A percentile compares a stretch with the other conserved stretches of the same genome.
Evolutionary conservation across 164 flowering plant genomes (phyloP).

Genomic region (Umbilicus rupestris): DNA sequence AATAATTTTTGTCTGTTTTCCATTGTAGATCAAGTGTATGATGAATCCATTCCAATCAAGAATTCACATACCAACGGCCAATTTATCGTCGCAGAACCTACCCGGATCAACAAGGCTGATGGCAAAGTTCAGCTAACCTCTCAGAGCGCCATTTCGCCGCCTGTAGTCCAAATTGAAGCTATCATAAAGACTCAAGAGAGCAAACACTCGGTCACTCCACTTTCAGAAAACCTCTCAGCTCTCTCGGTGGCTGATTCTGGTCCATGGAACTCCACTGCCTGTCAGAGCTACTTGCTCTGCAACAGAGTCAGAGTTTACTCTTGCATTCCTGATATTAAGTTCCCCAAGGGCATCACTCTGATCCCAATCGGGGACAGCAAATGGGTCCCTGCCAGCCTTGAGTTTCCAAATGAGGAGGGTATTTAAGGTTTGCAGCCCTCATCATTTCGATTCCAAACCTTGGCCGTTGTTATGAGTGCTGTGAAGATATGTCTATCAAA

Average conservation of each 20-base stretch:
- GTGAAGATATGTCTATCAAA: no score
- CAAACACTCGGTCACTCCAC: neutral
- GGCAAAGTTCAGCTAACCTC: neutral
- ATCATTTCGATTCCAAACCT: no score
- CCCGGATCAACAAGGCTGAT: neutral
- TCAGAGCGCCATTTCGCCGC: no score
- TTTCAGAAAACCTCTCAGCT: slow-evolving; percentile 11
- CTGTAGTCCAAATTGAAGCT: no score
- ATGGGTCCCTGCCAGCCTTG: slow-evolving; percentile 49
- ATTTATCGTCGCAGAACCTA: neutral
- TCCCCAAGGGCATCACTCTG: slow-evolving; percentile 26
- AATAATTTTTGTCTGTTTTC: neutral
- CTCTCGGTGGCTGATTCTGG: slow-evolving; percentile 6
- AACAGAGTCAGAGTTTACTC: slow-evolving; percentile 34
- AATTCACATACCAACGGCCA: neutral
- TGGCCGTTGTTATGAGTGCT: no score
- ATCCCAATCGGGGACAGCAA: slow-evolving; percentile 34
- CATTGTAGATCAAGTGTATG: neutral
- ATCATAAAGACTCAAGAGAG: no score
- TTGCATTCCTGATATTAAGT: slow-evolving; percentile 18
- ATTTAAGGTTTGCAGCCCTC: neutral
- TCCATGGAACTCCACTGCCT: slow-evolving; percentile 3
- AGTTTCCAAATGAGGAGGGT: slow-evolving; percentile 22
- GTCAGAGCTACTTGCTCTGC: slow-evolving; percentile 20
- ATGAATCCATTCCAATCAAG: neutral